phyloP scores from a whole-genome alignment of 2,329 filamentous ascomycete species.

The Cercospora zeina region DNA sequence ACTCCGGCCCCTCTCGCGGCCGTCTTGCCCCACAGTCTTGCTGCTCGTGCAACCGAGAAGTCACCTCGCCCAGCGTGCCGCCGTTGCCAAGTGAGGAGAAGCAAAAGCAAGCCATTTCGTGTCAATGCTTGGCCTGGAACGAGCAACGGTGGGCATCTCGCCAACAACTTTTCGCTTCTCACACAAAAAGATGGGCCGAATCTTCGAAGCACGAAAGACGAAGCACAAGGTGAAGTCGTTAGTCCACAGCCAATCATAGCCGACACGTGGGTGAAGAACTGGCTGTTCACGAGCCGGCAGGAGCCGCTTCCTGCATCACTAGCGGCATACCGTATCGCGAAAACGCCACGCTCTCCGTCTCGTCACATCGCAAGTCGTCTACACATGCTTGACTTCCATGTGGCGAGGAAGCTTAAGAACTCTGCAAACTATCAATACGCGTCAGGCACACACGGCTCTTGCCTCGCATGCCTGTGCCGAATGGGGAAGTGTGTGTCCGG shows the following conservation, averaged over 20 bases:
- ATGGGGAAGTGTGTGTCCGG: background rate
- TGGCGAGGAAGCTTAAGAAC: background rate
- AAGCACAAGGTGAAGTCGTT: background rate
- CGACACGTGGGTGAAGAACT: background rate
- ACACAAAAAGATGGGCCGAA: background rate
- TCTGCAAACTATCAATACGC: background rate
- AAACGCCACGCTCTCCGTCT: background rate
- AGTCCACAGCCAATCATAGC: background rate
- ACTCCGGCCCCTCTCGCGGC: background rate
- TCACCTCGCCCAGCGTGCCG: background rate
- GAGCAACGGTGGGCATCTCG: background rate
- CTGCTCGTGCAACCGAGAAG: background rate
- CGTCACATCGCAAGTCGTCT: background rate
- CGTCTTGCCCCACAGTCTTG: background rate
- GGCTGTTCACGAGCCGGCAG: background rate
- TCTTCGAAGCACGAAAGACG: background rate
- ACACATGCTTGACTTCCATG: background rate
- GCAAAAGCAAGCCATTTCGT: slow-evolving; percentile 1
- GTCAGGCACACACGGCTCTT: background rate
- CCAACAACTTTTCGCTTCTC: background rate
- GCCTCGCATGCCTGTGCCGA: background rate
- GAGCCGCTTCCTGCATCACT: background rate
- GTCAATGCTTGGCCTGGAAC: slow-evolving; percentile 3
- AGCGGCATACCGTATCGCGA: background rate
- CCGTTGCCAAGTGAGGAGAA: background rate